Evolutionary conservation across 345 rosid species (phyloP).

Genomic region (Acer yangbiense): DNA sequence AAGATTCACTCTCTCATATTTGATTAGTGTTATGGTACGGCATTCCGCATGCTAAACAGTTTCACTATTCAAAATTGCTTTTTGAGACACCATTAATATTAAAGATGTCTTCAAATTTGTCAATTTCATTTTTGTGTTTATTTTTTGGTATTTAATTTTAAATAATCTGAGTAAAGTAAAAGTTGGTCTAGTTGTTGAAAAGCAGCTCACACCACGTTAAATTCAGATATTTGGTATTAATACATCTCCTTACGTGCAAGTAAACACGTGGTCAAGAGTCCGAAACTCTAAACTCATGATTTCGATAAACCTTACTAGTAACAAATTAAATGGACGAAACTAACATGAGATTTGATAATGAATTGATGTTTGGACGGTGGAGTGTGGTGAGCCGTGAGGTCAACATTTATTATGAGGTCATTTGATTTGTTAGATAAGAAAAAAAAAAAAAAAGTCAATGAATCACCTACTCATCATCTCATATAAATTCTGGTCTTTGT

Average conservation of each 20-base stretch:
- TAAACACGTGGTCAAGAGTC: too few species aligned
- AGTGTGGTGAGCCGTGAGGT: neutral
- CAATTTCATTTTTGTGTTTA: too few species aligned
- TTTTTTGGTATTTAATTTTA: neutral
- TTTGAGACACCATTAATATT: neutral
- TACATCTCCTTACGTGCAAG: neutral
- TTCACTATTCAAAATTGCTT: neutral
- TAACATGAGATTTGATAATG: too few species aligned
- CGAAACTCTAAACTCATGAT: too few species aligned
- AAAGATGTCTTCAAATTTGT: neutral
- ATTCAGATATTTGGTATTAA: too few species aligned
- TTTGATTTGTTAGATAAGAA: conserved; percentile 5
- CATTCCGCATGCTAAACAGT: neutral
- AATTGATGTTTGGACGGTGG: too few species aligned
- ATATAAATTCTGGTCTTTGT: neutral
- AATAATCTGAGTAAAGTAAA: neutral
- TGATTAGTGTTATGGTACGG: neutral
- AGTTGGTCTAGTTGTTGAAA: neutral
- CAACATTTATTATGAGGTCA: neutral
- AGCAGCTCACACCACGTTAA: too few species aligned
- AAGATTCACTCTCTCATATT: neutral
- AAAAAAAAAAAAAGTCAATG: conserved; percentile 4
- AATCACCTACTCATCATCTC: neutral
- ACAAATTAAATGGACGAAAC: too few species aligned
- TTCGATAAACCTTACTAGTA: too few species aligned